phyloP scores from a whole-genome alignment of 495 filamentous ascomycete genomes.

The Penicillium coprophilum region DNA sequence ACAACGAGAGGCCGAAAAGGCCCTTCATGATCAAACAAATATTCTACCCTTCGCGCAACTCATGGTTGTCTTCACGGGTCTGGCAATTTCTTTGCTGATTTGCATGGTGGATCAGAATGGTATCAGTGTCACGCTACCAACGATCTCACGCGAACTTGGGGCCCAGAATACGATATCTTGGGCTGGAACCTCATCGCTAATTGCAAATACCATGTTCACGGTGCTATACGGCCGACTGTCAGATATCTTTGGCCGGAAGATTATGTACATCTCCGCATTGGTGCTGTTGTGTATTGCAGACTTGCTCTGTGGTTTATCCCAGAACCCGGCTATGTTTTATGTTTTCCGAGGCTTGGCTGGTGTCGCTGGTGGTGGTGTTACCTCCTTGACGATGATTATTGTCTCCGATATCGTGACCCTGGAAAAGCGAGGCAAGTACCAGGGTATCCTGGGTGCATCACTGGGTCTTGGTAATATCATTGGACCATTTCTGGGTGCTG shows the following conservation, averaged over 20 bases:
- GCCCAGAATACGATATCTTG: slow-evolving; percentile 64
- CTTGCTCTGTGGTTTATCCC: slow-evolving; percentile 52
- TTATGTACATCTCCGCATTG: slow-evolving; percentile 49
- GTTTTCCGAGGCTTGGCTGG: slow-evolving; percentile 56
- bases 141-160: slow-evolving; percentile 57
- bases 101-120: slow-evolving; percentile 64
- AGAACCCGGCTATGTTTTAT: slow-evolving; percentile 53
- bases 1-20: slow-evolving; percentile 45
- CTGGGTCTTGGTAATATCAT: slow-evolving; percentile 46
- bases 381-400: slow-evolving; percentile 52
- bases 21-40: slow-evolving; percentile 54
- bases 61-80: slow-evolving; percentile 55
- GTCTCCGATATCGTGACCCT: slow-evolving; percentile 52
- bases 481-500: slow-evolving; percentile 47
- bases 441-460: slow-evolving; percentile 45
- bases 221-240: slow-evolving; percentile 60
- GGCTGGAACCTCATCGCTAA: slow-evolving; percentile 74
- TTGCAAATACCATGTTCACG: slow-evolving; percentile 70
- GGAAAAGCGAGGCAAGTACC: slow-evolving; percentile 47
- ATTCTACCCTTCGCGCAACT: slow-evolving; percentile 56
- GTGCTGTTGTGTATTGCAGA: slow-evolving; percentile 52
- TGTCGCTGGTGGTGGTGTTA: slow-evolving; percentile 53
- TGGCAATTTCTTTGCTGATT: slow-evolving; percentile 56
- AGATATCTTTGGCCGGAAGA: slow-evolving; percentile 59
- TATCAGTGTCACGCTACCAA: slow-evolving; percentile 59